Evolutionary conservation across 768 basidiomycete species (phyloP).

Genomic region (Boletellus emodensis): DNA sequence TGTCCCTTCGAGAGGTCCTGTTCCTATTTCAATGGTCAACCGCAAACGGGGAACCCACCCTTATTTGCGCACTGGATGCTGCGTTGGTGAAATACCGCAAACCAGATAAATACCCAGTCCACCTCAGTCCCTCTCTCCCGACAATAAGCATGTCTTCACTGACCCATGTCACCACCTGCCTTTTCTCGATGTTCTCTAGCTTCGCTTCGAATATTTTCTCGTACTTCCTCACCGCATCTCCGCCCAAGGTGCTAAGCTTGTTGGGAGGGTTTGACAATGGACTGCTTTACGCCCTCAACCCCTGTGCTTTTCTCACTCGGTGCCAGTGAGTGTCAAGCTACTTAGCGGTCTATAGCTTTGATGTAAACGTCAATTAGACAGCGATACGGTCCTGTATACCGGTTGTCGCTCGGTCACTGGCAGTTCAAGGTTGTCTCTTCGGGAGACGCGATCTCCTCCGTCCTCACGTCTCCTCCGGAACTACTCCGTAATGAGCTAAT

Average conservation of each 20-base stretch:
- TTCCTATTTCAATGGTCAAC: too few relatives aligned
- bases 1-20: too few relatives aligned
- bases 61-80: too few relatives aligned
- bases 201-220: too few relatives aligned
- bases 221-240: not conserved
- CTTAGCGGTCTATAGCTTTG: not conserved
- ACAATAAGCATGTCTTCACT: too few relatives aligned
- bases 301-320: not conserved
- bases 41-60: too few relatives aligned
- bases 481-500: constrained; percentile 11
- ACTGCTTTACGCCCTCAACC: not conserved
- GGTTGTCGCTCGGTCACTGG: constrained; percentile 18
- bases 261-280: not conserved
- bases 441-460: constrained; percentile 6
- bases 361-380: constrained; percentile 10
- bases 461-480: constrained; percentile 2
- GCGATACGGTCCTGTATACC: constrained; percentile 12
- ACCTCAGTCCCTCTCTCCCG: too few relatives aligned
- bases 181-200: too few relatives aligned
- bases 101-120: too few relatives aligned
- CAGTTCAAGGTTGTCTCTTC: constrained; percentile 16
- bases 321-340: constrained; percentile 11
- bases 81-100: too few relatives aligned
- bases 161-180: too few relatives aligned
- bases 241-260: not conserved